Conservation (phyloP, 2,329 filamentous ascomycete species). For the Aspergillus pseudoterreus region DNA sequence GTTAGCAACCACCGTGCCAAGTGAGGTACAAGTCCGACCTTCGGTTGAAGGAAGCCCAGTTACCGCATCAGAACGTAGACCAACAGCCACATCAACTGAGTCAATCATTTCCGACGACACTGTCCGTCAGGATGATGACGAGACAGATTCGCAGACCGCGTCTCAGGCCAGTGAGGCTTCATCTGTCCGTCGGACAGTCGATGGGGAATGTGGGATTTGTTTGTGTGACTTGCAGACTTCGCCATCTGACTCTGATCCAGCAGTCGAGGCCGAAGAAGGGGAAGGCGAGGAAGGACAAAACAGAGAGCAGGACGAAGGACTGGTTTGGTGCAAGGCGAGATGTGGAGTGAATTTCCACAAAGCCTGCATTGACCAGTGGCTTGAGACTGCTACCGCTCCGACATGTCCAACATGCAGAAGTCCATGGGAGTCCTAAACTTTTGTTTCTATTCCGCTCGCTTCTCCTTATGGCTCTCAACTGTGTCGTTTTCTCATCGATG, state of each 20-base stretch:
- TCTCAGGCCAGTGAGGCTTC: too few species aligned
- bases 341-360: conserved; percentile 21
- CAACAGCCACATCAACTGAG: too few species aligned
- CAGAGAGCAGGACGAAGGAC: not conserved
- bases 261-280: not conserved
- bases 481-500: too few species aligned
- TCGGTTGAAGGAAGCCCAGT: not conserved
- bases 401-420: conserved; percentile 17
- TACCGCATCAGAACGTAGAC: not conserved
- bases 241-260: not conserved
- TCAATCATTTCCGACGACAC: too few species aligned
- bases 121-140: too few species aligned
- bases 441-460: not conserved
- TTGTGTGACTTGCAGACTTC: not conserved
- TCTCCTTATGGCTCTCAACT: too few species aligned
- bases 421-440: conserved; percentile 5
- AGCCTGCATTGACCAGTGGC: conserved; percentile 16
- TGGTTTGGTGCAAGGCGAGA: conserved; percentile 18
- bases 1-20: not conserved
- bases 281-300: not conserved
- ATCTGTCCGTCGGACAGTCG: not conserved
- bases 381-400: conserved; percentile 1
- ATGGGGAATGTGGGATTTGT: conserved; percentile 8
- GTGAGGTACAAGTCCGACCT: not conserved
- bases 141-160: too few species aligned